phyloP scores from a whole-genome alignment of 441 rosid genomes.

The Erodium moschatum region DNA sequence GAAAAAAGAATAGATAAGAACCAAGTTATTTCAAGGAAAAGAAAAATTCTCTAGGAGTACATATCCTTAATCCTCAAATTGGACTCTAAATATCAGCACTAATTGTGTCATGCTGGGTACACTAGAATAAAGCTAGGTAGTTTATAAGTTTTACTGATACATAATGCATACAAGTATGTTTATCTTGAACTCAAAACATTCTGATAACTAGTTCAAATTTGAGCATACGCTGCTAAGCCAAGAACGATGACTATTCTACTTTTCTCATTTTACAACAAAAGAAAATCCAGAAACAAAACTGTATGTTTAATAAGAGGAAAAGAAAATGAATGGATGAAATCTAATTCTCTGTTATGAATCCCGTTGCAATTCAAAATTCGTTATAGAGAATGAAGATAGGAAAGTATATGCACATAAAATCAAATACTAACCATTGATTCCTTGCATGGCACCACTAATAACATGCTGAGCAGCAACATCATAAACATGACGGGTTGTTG shows the following conservation, averaged over 20 bases:
- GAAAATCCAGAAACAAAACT: too few species aligned
- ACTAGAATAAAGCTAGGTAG: neutral
- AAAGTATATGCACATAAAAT: neutral
- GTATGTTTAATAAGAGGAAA: neutral
- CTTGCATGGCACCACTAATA: conserved; percentile 79
- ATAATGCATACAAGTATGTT: neutral
- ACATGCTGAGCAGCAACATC: conserved; percentile 86
- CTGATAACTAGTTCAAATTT: neutral
- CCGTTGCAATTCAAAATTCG: neutral
- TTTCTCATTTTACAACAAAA: too few species aligned
- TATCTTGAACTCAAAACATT: neutral
- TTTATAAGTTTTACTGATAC: neutral
- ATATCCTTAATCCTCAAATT: neutral
- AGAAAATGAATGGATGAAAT: neutral
- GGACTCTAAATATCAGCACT: neutral
- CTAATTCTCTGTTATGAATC: neutral
- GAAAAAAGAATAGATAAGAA: conserved; percentile 1
- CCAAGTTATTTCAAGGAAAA: neutral
- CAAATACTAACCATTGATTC: conserved; percentile 57
- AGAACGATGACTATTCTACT: too few species aligned
- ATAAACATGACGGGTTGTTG: conserved; percentile 83
- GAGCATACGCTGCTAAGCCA: too few species aligned
- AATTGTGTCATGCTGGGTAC: neutral
- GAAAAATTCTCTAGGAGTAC: neutral
- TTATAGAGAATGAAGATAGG: neutral